Base-by-base conservation (phyloP, 441 rosid genomes). In the Codiaeum variegatum region DNA sequence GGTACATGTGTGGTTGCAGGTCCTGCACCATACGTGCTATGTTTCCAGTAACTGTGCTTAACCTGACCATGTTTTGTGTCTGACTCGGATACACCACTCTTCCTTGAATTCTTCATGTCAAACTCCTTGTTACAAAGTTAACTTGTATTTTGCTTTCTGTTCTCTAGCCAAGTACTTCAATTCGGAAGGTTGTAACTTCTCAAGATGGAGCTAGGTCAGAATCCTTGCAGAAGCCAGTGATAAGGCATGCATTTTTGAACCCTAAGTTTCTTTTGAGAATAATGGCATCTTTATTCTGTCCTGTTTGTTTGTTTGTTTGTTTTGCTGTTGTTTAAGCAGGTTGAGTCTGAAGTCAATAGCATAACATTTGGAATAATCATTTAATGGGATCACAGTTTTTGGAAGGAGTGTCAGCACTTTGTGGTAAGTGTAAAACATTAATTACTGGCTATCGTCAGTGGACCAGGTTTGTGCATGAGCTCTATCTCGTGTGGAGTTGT, bases 1-100 rank as follows among this genome's bases (percentile, higher is more conserved):
- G 79, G 76, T 84, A 87, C 86, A 85, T 85, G 74, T 85, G 86
- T 84, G 91, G 86, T 87, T 87, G 82, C 93, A 84, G 96, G 93
- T 82, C 81, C 80, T 78, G 85, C 87, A 83, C 87, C 89, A 77
- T 76, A 72, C 79, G 76, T 80, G 88, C 88, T 78, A 66, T 81
- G 73, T 84, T 80, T 79, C 85, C 83, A 77, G 88, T 85, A 81
- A 78, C 77, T 83, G 82, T 82, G 83, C 85, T 80, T 83, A 76
- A 78, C 69, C 72, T 81, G 79, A 77, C 67, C 73, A 54, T 71
- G 51, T 73, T 79, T 82, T 62, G 61, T 77, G 47, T 75, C 80
- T 40, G 79, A 76, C 71, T 72, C 84, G 69, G 75, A 78, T 79
- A 70, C 78, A 28, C 51, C 69, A 78, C 70, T 70, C 63, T 66